phyloP scores from a whole-genome alignment of 1,284 basidiomycete species.

The Melampsora larici-populina region DNA sequence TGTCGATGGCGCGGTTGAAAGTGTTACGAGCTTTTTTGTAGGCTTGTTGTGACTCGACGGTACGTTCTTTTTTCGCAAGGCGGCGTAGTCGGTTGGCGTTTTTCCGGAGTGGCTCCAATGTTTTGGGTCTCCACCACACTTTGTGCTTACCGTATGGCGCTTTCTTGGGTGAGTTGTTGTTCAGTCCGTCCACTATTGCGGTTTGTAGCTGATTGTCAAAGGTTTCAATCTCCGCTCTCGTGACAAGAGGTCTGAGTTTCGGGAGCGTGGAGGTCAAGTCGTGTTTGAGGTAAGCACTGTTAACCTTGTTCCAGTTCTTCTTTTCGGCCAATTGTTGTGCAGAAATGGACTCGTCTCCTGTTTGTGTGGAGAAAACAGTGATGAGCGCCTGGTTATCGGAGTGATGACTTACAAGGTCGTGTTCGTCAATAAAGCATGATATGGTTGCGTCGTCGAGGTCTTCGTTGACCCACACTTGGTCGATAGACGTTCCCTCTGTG shows the following conservation, averaged over 20 bases:
- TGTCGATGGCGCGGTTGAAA: too few relatives aligned
- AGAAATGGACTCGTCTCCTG: not conserved
- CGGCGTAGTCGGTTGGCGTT: too few relatives aligned
- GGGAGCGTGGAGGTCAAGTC: not conserved
- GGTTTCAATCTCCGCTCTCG: not conserved
- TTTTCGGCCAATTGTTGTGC: not conserved
- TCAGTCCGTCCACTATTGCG: too few relatives aligned
- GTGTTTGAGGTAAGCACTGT: not conserved
- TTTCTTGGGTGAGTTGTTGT: too few relatives aligned
- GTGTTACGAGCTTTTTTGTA: not conserved
- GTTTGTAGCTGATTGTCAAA: too few relatives aligned
- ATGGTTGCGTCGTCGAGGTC: not conserved
- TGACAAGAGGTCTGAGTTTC: not conserved
- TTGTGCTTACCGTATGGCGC: too few relatives aligned
- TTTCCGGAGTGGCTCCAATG: too few relatives aligned
- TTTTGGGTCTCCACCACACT: too few relatives aligned
- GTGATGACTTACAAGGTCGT: not conserved
- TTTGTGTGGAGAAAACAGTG: not conserved
- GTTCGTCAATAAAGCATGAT: not conserved
- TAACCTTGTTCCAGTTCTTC: not conserved
- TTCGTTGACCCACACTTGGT: slow-evolving; percentile 18
- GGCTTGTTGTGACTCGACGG: not conserved
- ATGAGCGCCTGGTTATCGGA: slow-evolving; percentile 25
- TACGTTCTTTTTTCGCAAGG: not conserved
- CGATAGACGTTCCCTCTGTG: not conserved